These are phyloP conservation scores for Akanthomyces lecanii DNA, from an alignment of 2,329 filamentous ascomycete species.

Conservation along the genomic window DNA sequence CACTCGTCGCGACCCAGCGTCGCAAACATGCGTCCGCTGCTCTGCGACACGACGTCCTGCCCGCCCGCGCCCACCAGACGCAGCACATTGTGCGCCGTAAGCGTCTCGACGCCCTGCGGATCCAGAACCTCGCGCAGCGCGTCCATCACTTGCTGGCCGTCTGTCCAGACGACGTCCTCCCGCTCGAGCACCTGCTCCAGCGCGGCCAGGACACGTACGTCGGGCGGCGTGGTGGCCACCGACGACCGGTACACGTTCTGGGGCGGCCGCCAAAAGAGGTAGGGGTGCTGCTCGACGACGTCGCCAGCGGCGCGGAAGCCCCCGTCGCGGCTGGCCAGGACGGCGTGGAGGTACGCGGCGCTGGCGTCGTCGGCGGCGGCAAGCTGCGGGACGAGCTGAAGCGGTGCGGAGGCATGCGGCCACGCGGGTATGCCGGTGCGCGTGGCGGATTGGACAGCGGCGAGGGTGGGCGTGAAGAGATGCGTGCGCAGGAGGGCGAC, in stretches of 20 bases:
- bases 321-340: conserved; percentile 24
- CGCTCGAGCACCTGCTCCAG: conserved; percentile 25
- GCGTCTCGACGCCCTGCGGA: conserved; percentile 18
- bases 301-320: conserved; percentile 23
- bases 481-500: conserved; percentile 23
- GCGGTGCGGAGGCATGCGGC: conserved; percentile 8
- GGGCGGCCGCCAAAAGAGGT: conserved; percentile 37
- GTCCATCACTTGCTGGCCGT: conserved; percentile 19
- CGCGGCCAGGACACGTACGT: conserved; percentile 23
- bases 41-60: conserved; percentile 27
- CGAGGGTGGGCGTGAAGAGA: conserved; percentile 23
- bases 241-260: conserved; percentile 26
- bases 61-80: conserved; percentile 31
- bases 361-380: not conserved
- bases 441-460: conserved; percentile 25
- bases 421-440: not conserved
- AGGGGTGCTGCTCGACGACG: conserved; percentile 30
- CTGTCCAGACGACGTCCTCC: not conserved
- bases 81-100: conserved; percentile 27
- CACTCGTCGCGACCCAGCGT: conserved; percentile 36
- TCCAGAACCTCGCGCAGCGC: conserved; percentile 19
- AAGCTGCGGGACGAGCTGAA: conserved; percentile 27
- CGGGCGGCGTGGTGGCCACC: conserved; percentile 21
- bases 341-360: conserved; percentile 23
- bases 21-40: conserved; percentile 28